Conservation (phyloP, 176 grass and related monocot genomes). For the Tillandsia fasciculata region DNA sequence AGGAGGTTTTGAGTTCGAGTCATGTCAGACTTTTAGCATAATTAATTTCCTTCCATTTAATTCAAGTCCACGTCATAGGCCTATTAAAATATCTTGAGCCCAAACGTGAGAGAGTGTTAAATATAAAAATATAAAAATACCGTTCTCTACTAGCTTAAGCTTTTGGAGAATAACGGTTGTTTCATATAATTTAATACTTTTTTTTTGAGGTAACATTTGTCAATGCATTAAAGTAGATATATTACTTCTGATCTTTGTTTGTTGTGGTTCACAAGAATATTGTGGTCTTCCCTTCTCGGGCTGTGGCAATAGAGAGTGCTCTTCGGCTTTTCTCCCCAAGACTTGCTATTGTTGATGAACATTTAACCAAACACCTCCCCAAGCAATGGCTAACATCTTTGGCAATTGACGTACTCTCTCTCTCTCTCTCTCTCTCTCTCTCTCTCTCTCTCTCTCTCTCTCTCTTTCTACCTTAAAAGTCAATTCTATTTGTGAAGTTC, state of each 20-base stretch:
- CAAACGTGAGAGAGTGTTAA: no score
- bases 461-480: not conserved
- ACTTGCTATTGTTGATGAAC: constrained; percentile 97
- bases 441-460: not conserved
- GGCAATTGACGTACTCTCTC: constrained; percentile 54
- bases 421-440: not conserved
- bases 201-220: not conserved
- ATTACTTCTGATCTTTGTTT: constrained; percentile 20
- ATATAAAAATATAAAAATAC: no score
- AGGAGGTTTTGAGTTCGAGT: no score
- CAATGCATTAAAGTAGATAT: not conserved
- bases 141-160: no score
- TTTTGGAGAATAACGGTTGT: no score
- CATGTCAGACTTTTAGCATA: no score
- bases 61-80: no score
- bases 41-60: no score
- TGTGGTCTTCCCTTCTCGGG: constrained; percentile 70
- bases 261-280: constrained; percentile 68
- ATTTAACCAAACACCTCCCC: constrained; percentile 87
- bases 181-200: not conserved
- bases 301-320: constrained; percentile 90
- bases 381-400: constrained; percentile 90
- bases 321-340: constrained; percentile 74
- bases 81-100: no score
- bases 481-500: not conserved